Percentiles rank a stretch among this genome's conserved stretches.
Evolutionary conservation across 768 basidiomycete species (phyloP).

Genomic region (Tylopilus cervinicoccineus): DNA sequence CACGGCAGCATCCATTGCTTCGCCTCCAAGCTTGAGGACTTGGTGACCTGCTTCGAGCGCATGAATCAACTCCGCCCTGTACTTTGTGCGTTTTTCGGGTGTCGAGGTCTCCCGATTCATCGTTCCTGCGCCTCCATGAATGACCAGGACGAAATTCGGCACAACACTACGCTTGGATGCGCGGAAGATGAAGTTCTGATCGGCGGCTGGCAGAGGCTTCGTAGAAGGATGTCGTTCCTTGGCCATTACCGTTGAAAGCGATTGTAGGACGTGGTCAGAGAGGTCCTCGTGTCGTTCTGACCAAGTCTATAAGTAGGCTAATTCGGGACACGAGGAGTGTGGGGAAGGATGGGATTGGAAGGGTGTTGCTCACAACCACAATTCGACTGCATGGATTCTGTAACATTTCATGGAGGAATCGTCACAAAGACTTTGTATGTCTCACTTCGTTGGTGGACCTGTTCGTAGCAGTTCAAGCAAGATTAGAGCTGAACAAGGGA

Average conservation of each 20-base stretch:
- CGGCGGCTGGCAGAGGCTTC: not conserved
- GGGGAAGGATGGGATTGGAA: not conserved
- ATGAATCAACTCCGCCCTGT: conserved; percentile 49
- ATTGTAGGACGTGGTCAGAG: not conserved
- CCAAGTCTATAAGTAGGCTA: not conserved
- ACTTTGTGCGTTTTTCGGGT: conserved; percentile 54
- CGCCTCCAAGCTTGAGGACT: conserved; percentile 62
- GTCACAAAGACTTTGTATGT: too few relatives aligned
- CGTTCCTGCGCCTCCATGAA: conserved; percentile 79
- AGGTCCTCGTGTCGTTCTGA: not conserved
- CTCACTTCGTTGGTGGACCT: too few relatives aligned
- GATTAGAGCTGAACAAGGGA: not conserved
- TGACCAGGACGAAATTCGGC: conserved; percentile 47
- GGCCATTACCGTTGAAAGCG: conserved; percentile 5
- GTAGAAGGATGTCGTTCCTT: not conserved
- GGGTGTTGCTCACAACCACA: not conserved
- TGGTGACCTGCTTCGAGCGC: conserved; percentile 62
- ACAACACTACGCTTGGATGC: conserved; percentile 4
- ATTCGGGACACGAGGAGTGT: not conserved
- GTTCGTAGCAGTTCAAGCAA: too few relatives aligned
- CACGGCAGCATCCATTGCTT: conserved; percentile 79
- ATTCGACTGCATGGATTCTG: too few relatives aligned
- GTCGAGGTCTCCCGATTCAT: conserved; percentile 57
- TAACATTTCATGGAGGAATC: too few relatives aligned
- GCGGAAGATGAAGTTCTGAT: conserved; percentile 1